Conservation (phyloP, 2,329 filamentous ascomycete species). For the Nothophoma quercina region DNA sequence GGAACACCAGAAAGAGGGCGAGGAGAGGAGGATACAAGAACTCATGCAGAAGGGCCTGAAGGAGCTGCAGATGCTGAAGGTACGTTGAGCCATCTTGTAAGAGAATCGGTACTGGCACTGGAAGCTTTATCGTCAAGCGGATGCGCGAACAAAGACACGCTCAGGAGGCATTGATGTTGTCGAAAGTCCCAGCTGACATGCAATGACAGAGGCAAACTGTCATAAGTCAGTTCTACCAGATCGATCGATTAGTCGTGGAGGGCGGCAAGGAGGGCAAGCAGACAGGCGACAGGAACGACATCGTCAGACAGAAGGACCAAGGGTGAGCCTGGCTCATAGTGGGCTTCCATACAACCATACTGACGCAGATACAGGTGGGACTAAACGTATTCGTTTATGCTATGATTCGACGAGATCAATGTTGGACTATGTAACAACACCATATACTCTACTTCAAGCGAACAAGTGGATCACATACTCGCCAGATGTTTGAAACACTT, state of each 20-base stretch:
- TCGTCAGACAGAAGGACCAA: conserved; percentile 79
- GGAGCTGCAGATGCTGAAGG: conserved; percentile 90
- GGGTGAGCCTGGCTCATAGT: conserved; percentile 66
- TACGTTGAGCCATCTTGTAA: too few relatives aligned
- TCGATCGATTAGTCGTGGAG: conserved; percentile 91
- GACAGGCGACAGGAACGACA: conserved; percentile 68
- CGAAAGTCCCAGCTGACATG: conserved; percentile 49
- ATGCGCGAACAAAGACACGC: background rate
- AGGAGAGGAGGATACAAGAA: conserved; percentile 82
- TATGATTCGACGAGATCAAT: background rate
- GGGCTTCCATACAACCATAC: background rate
- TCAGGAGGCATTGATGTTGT: background rate
- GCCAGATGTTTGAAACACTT: background rate
- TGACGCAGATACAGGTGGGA: conserved; percentile 34
- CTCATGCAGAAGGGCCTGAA: conserved; percentile 86
- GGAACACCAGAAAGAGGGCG: conserved; percentile 76
- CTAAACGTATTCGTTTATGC: conserved; percentile 10
- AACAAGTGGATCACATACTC: background rate
- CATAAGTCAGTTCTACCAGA: conserved; percentile 92
- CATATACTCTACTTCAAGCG: background rate
- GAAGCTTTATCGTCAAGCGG: too few relatives aligned
- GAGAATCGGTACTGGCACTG: too few relatives aligned
- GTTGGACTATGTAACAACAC: conserved; percentile 8
- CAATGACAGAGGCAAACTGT: conserved; percentile 83
- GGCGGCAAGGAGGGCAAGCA: conserved; percentile 82